Evolutionary conservation across 805 yeast genomes (phyloP).

Genomic region (Spathaspora sp.): DNA sequence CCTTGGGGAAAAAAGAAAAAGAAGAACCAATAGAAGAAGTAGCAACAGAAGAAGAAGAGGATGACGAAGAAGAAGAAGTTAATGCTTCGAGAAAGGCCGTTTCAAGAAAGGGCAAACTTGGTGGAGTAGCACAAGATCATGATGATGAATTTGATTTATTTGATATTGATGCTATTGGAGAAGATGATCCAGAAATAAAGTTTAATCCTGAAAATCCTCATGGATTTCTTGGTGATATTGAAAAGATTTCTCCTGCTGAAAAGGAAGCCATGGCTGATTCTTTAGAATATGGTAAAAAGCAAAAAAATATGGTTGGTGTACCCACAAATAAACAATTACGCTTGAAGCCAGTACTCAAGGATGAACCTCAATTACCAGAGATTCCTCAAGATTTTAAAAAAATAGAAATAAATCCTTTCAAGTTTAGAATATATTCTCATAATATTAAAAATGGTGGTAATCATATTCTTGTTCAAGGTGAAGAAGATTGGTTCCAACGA

Average conservation of each 20-base stretch:
- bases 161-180: constrained; percentile 1
- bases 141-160: not conserved
- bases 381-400: constrained; percentile 12
- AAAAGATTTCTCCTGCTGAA: constrained; percentile 15
- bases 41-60: constrained; percentile 2
- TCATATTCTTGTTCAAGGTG: constrained; percentile 19
- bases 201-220: constrained; percentile 17
- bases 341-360: not conserved
- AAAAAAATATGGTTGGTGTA: constrained; percentile 4
- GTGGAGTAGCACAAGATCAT: not conserved
- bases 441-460: constrained; percentile 31
- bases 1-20: not conserved
- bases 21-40: not conserved
- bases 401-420: constrained; percentile 10
- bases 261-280: constrained; percentile 11
- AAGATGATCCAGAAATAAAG: constrained; percentile 1
- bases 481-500: constrained; percentile 23
- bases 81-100: not conserved
- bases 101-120: not conserved
- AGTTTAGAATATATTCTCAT: constrained; percentile 33
- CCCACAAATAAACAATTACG: constrained; percentile 2
- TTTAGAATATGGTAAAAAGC: constrained; percentile 12
- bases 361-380: constrained; percentile 9
- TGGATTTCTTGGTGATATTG: constrained; percentile 20
- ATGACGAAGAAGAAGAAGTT: not conserved